Evolutionary conservation across 805 yeast genomes (phyloP).

Genomic region (Wickerhamiella lipophila): DNA sequence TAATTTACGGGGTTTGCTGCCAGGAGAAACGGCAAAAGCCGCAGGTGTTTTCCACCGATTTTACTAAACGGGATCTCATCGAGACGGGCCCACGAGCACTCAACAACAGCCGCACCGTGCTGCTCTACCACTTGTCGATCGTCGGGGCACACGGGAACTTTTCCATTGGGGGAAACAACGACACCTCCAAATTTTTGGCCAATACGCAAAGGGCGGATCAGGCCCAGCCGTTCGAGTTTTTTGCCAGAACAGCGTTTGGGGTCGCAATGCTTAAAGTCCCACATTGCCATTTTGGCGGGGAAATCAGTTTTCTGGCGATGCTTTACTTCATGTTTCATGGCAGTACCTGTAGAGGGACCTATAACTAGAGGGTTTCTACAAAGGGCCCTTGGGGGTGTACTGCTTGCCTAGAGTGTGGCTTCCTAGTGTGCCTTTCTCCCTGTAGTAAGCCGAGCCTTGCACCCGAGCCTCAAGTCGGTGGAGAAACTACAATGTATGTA

Average conservation of each 20-base stretch:
- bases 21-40: conserved; percentile 78
- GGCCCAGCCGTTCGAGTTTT: conserved; percentile 76
- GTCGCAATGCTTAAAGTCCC: conserved; percentile 97
- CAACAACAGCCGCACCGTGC: conserved; percentile 92
- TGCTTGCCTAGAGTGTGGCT: too few relatives aligned
- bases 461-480: neutral
- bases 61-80: conserved; percentile 90
- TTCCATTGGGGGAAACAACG: conserved; percentile 88
- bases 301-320: conserved; percentile 31
- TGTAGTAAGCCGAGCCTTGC: neutral
- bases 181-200: conserved; percentile 90
- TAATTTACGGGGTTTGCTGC: conserved; percentile 97
- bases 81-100: conserved; percentile 96
- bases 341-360: neutral
- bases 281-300: conserved; percentile 88
- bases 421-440: too few relatives aligned
- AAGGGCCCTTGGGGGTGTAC: neutral
- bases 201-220: conserved; percentile 64
- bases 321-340: conserved; percentile 16
- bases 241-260: conserved; percentile 96
- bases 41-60: conserved; percentile 81
- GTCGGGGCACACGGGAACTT: conserved; percentile 76
- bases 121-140: conserved; percentile 66
- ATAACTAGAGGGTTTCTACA: too few relatives aligned
- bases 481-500: conserved; percentile 1